Evolutionary conservation across 306 rosid genomes (phyloP).

Genomic region (Lathyrus oleraceus): DNA sequence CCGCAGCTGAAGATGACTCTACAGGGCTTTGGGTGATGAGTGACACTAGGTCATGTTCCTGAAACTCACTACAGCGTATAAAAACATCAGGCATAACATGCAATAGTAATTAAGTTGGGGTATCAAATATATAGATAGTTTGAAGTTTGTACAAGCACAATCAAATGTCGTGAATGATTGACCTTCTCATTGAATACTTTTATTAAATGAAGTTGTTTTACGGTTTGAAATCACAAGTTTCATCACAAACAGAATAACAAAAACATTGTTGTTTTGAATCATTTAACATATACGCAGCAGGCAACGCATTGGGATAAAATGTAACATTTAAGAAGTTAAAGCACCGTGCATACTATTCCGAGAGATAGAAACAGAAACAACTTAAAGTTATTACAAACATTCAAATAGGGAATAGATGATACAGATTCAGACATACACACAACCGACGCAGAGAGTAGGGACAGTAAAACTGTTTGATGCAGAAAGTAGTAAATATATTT

Average conservation of each 20-base stretch:
- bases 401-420: no score
- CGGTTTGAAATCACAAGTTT: constrained; percentile 7
- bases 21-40: constrained; percentile 57
- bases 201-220: constrained; percentile 2
- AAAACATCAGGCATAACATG: constrained; percentile 27
- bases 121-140: constrained; percentile 7
- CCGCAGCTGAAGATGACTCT: constrained; percentile 60
- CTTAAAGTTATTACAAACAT: no score
- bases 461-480: no score
- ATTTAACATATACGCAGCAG: no score
- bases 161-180: constrained; percentile 1
- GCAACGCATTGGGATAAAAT: no score
- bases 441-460: no score
- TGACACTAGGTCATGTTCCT: constrained; percentile 73
- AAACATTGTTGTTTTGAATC: neutral
- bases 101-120: neutral
- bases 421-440: no score
- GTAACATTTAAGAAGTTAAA: no score
- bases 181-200: constrained; percentile 13
- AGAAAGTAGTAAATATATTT: no score
- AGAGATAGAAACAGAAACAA: no score
- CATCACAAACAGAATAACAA: constrained; percentile 20
- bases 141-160: constrained; percentile 24
- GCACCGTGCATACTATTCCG: no score
- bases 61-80: constrained; percentile 59